Evolutionary conservation across 169 alveolate genomes (phyloP).

Genomic region (Pseudocohnilembus persalinus): DNA sequence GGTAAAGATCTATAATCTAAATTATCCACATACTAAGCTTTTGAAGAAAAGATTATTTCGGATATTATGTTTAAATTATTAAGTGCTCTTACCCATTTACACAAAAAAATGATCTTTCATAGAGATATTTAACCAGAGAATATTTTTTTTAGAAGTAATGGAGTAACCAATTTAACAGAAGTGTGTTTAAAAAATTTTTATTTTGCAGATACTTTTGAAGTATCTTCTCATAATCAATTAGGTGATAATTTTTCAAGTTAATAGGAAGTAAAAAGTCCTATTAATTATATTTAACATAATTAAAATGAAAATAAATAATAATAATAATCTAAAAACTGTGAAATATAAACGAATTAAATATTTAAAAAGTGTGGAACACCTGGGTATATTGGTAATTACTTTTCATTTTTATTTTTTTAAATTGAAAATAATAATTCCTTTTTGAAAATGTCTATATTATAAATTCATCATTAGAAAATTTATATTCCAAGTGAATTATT

Average conservation of each 20-base stretch:
- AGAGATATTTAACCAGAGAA: conserved; percentile 31
- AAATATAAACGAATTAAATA: not conserved
- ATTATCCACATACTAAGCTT: not conserved
- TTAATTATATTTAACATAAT: too few relatives aligned
- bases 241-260: not conserved
- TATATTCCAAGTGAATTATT: too few relatives aligned
- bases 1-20: conserved; percentile 27
- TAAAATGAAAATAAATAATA: not conserved
- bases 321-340: not conserved
- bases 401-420: too few relatives aligned
- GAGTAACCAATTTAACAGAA: conserved; percentile 15
- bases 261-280: not conserved
- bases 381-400: conserved; percentile 12
- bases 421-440: too few relatives aligned
- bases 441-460: too few relatives aligned
- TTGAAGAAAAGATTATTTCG: conserved; percentile 29
- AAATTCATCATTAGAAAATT: too few relatives aligned
- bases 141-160: conserved; percentile 16
- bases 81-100: conserved; percentile 25
- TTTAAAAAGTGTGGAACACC: conserved; percentile 38
- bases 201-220: conserved; percentile 23
- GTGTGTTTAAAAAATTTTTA: conserved; percentile 16
- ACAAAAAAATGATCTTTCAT: conserved; percentile 18
- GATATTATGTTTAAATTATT: conserved; percentile 29
- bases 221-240: too few relatives aligned